These are phyloP conservation scores for Entophlyctis luteolus DNA, from an alignment of 192 early-diverging fungal species.

Conservation along the genomic window DNA sequence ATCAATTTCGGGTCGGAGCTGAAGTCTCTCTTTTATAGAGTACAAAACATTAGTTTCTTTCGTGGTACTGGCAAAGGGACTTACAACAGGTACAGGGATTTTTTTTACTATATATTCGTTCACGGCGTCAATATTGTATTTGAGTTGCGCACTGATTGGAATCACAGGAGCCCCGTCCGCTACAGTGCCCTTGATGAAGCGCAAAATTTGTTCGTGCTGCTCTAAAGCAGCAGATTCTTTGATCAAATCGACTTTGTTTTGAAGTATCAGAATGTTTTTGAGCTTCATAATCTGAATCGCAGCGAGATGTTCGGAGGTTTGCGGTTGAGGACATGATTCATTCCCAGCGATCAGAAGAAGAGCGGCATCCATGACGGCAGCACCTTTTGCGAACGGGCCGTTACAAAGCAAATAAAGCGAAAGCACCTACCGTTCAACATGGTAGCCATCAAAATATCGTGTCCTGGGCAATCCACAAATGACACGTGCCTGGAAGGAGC, in stretches of 20 bases:
- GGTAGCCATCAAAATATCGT: slow-evolving; percentile 99
- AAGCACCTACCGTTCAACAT: slow-evolving; percentile 81
- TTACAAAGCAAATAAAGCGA: neutral
- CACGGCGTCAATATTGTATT: slow-evolving; percentile 97
- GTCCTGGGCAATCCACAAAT: slow-evolving; percentile 98
- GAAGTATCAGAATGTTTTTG: slow-evolving; percentile 91
- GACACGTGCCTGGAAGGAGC: slow-evolving; percentile 76
- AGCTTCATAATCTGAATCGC: slow-evolving; percentile 99
- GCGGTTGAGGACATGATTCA: slow-evolving; percentile 97
- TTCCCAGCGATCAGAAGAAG: slow-evolving; percentile 96
- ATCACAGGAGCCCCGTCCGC: slow-evolving; percentile 93
- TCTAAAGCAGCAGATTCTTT: slow-evolving; percentile 86
- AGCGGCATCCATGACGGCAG: slow-evolving; percentile 97
- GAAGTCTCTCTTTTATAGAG: slow-evolving; percentile 67
- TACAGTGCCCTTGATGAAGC: slow-evolving; percentile 91
- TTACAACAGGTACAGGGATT: slow-evolving; percentile 81
- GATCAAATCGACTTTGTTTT: slow-evolving; percentile 98
- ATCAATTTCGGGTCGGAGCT: slow-evolving; percentile 85
- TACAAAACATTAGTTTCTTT: neutral
- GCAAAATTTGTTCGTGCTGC: slow-evolving; percentile 85
- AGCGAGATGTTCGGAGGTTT: slow-evolving; percentile 97
- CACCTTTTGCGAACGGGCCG: slow-evolving; percentile 1
- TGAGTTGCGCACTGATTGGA: slow-evolving; percentile 96
- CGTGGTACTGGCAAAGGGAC: neutral
- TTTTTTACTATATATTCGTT: slow-evolving; percentile 96